phyloP scores from a whole-genome alignment of 805 yeast genomes.

The Candida maltosa region DNA sequence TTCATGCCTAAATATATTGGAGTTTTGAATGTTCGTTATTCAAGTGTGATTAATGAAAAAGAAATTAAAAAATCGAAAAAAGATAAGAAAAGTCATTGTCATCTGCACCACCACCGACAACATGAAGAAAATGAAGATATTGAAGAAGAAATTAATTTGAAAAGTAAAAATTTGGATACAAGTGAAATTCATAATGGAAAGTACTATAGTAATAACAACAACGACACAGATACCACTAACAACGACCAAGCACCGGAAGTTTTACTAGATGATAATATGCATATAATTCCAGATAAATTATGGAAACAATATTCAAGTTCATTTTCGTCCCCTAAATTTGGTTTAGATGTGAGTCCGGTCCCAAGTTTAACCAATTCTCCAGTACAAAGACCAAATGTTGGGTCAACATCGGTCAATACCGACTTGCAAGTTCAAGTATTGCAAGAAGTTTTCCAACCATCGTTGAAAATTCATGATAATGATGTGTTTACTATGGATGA shows the following conservation, averaged over 20 bases:
- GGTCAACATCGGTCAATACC: constrained; percentile 34
- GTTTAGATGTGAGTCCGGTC: constrained; percentile 1
- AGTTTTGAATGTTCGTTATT: constrained; percentile 85
- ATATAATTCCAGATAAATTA: constrained; percentile 81
- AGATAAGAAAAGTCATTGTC: not conserved
- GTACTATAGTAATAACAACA: too few species aligned
- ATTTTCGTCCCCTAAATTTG: constrained; percentile 15
- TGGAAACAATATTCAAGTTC: constrained; percentile 57
- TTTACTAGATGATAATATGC: constrained; percentile 86
- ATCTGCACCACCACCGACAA: not conserved
- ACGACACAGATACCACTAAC: too few species aligned
- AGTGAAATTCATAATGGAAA: too few species aligned
- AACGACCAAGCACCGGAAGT: constrained; percentile 83
- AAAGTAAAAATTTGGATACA: not conserved
- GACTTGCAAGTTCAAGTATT: constrained; percentile 37
- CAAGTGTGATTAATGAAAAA: constrained; percentile 39
- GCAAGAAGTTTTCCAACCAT: constrained; percentile 35
- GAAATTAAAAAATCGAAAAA: constrained; percentile 1
- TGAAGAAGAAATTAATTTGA: constrained; percentile 15
- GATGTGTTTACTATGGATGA: constrained; percentile 9
- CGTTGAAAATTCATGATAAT: constrained; percentile 19
- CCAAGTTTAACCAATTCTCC: constrained; percentile 9
- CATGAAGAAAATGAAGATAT: constrained; percentile 1
- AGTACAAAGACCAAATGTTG: constrained; percentile 13
- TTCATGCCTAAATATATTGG: constrained; percentile 96